Conservation (phyloP, 805 yeast species). For the Kluyveromyces nonfermentans region DNA sequence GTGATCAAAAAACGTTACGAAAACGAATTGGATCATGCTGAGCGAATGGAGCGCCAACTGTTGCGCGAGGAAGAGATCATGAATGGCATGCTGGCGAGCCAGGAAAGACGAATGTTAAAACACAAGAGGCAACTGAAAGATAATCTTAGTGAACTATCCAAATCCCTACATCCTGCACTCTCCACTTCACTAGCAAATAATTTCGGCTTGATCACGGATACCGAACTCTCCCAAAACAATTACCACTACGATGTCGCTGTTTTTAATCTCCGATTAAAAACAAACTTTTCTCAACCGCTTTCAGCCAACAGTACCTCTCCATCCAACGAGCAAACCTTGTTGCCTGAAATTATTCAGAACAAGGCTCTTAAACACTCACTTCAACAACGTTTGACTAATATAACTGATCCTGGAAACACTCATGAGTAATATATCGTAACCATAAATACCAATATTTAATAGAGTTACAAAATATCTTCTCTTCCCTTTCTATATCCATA, state of each 20-base stretch:
- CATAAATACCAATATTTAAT: too few species aligned
- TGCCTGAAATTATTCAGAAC: background rate
- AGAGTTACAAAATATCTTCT: too few species aligned
- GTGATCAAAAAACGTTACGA: conserved; percentile 20
- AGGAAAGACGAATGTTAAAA: conserved; percentile 4
- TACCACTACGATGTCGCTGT: conserved; percentile 3
- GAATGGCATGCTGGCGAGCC: conserved; percentile 8
- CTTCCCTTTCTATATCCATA: too few species aligned
- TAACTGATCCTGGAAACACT: background rate
- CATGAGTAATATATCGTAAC: background rate
- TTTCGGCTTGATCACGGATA: conserved; percentile 16
- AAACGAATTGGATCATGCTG: conserved; percentile 16
- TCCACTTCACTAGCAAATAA: conserved; percentile 21
- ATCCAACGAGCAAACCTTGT: background rate
- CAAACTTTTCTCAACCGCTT: background rate
- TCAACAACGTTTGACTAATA: background rate
- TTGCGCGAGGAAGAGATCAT: conserved; percentile 14
- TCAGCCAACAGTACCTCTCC: background rate
- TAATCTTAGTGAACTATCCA: conserved; percentile 13
- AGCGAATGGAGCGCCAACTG: conserved; percentile 18
- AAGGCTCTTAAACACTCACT: background rate
- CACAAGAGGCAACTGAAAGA: conserved; percentile 9
- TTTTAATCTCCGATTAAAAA: background rate
- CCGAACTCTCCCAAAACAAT: conserved; percentile 2
- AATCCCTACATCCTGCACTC: conserved; percentile 22